These are phyloP conservation scores for Rhizoclosmatium sp. DNA, from an alignment of 192 early-diverging fungal species.

Conservation along the genomic window DNA sequence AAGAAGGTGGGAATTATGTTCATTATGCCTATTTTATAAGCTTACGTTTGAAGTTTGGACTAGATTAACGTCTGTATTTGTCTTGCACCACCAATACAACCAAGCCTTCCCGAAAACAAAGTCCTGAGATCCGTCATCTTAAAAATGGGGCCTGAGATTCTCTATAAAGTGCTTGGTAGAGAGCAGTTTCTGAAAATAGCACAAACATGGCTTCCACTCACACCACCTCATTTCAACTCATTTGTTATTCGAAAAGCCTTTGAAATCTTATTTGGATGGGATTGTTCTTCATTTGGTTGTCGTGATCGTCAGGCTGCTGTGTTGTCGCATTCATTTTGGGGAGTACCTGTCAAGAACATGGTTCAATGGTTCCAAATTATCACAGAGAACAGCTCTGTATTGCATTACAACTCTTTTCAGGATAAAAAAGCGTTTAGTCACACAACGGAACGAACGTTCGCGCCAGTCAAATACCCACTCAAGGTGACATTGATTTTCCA, in stretches of 20 bases:
- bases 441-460: background rate
- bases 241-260: slow-evolving; percentile 81
- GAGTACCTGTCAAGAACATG: slow-evolving; percentile 89
- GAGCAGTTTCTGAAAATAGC: slow-evolving; percentile 83
- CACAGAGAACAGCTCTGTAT: slow-evolving; percentile 2
- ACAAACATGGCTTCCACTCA: slow-evolving; percentile 82
- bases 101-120: slow-evolving; percentile 24
- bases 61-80: slow-evolving; percentile 88
- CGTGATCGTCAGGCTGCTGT: slow-evolving; percentile 70
- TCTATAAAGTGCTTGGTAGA: slow-evolving; percentile 58
- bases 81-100: slow-evolving; percentile 90
- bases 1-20: slow-evolving; percentile 51
- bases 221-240: slow-evolving; percentile 88
- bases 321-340: slow-evolving; percentile 72
- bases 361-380: slow-evolving; percentile 54
- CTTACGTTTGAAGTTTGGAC: background rate
- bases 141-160: background rate
- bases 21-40: background rate
- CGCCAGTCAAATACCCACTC: slow-evolving; percentile 19
- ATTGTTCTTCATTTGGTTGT: slow-evolving; percentile 59
- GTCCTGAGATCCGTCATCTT: slow-evolving; percentile 5
- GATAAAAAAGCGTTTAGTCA: background rate
- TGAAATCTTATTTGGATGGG: slow-evolving; percentile 86
- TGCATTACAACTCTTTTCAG: background rate
- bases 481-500: background rate